phyloP scores from a whole-genome alignment of 805 yeast genomes.

The Candida montana region DNA sequence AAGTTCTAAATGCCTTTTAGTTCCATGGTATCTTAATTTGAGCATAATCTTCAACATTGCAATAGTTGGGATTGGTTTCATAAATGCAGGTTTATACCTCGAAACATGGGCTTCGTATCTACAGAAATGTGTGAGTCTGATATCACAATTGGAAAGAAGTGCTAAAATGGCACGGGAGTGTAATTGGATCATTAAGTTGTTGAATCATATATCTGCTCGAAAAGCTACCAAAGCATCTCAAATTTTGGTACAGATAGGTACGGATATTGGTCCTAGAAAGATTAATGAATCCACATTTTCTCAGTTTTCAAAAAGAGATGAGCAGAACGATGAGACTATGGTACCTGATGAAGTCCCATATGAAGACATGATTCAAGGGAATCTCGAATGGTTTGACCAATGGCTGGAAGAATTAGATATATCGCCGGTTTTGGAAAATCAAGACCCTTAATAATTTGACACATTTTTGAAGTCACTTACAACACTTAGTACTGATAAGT shows the following conservation, averaged over 20 bases:
- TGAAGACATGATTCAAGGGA: conserved; percentile 34
- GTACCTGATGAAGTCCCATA: conserved; percentile 2
- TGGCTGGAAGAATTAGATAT: conserved; percentile 26
- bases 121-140: conserved; percentile 15
- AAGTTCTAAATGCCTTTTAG: conserved; percentile 24
- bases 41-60: conserved; percentile 41
- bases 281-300: conserved; percentile 44
- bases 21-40: conserved; percentile 51
- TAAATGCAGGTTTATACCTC: conserved; percentile 36
- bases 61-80: conserved; percentile 34
- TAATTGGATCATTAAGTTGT: conserved; percentile 54
- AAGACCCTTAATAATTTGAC: no score
- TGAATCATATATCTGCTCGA: conserved; percentile 45
- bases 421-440: not conserved
- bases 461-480: no score
- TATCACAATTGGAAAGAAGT: conserved; percentile 23
- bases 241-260: conserved; percentile 37
- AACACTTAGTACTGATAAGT: no score
- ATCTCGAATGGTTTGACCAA: conserved; percentile 52
- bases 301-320: conserved; percentile 39
- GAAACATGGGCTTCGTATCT: conserved; percentile 12
- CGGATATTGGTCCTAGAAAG: conserved; percentile 47
- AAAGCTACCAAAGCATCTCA: conserved; percentile 36
- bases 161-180: conserved; percentile 52
- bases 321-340: conserved; percentile 1